Evolutionary conservation across 441 rosid genomes (phyloP).

Genomic region (Caryocar brasiliense): DNA sequence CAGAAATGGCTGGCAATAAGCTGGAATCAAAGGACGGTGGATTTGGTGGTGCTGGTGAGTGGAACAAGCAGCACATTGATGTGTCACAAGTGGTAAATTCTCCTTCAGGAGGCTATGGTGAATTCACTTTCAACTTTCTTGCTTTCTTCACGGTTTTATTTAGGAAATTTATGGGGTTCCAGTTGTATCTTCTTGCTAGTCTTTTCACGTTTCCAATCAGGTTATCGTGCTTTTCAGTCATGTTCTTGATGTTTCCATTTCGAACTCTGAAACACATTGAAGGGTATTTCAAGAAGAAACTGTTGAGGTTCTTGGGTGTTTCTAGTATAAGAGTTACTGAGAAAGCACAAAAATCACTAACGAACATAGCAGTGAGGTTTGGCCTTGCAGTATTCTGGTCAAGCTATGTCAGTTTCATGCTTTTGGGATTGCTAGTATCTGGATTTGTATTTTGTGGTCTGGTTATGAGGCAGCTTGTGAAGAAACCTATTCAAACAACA

Average conservation of each 20-base stretch:
- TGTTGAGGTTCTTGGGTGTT: constrained; percentile 8
- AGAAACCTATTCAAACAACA: constrained; percentile 21
- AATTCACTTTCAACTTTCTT: constrained; percentile 9
- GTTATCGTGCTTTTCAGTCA: constrained; percentile 9
- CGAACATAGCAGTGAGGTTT: constrained; percentile 1
- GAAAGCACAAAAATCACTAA: constrained; percentile 8
- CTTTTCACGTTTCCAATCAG: constrained; percentile 23
- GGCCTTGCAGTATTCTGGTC: constrained; percentile 25
- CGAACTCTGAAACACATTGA: constrained; percentile 2
- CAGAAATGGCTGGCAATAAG: background rate
- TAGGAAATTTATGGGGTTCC: constrained; percentile 15
- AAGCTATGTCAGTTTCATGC: constrained; percentile 21
- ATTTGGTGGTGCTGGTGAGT: background rate
- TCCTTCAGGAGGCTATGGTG: background rate
- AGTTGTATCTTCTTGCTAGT: constrained; percentile 12
- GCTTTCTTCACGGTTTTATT: constrained; percentile 1
- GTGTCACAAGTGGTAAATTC: background rate
- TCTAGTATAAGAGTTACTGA: background rate
- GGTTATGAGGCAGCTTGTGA: constrained; percentile 11
- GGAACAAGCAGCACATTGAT: background rate
- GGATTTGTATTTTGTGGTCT: constrained; percentile 25
- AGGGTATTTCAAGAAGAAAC: constrained; percentile 4
- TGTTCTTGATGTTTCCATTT: constrained; percentile 16
- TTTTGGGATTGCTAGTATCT: constrained; percentile 19
- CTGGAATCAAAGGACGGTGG: background rate